Evolutionary conservation across 2,329 filamentous ascomycete genomes (phyloP), one percentile per base, ranked within the genome.

Genomic region (Tetracladium maxilliforme): DNA sequence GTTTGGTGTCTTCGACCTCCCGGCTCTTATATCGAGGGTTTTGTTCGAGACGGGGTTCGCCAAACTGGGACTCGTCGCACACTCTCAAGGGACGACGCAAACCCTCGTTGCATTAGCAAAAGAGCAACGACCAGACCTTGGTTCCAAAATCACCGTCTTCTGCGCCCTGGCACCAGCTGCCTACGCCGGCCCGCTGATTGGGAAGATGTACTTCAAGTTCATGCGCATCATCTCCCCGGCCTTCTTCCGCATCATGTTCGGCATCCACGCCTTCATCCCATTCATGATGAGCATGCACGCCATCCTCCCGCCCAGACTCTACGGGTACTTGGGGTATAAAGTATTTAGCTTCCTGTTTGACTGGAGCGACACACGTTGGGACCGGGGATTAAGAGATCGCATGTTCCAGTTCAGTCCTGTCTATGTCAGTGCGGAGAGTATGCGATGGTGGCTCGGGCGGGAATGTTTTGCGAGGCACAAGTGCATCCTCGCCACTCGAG

Each of bases 351-450:
- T 86, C 42, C 56, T 95, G 2, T 94, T 95, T 47, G 65, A 76
- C 43, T 95, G 87, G 86, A 72, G 69, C 1, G 86, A 95, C 43
- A 55, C 49, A 7, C 67, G 82, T 6, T 94, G 87, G 87, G 87
- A 94, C 33, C 68, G 72, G 7, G 81, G 64, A 6, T 53, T 93
- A 10, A 63, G 80, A 30, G 56, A 82, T 43, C 73, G 87, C 21
- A 77, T 92, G 65, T 94, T 95, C 47, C 82, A 90, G 40, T 94
- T 92, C 37, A 73, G 83, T 0, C 87, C 87, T 2, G 82, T 92
- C 1, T 92, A 92, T 40, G 82, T 94, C 25, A 83, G 75, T 38
- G 69, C 82, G 1, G 84, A 94, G 52, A 77, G 73, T 30, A 93
- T 94, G 82, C 64, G 82, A 6, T 95, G 87, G 87, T 94, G 87